Evolutionary conservation across 106 monocot genomes (phyloP), one percentile per base, ranked within the genome.

Genomic region (Dendrobium huoshanense): DNA sequence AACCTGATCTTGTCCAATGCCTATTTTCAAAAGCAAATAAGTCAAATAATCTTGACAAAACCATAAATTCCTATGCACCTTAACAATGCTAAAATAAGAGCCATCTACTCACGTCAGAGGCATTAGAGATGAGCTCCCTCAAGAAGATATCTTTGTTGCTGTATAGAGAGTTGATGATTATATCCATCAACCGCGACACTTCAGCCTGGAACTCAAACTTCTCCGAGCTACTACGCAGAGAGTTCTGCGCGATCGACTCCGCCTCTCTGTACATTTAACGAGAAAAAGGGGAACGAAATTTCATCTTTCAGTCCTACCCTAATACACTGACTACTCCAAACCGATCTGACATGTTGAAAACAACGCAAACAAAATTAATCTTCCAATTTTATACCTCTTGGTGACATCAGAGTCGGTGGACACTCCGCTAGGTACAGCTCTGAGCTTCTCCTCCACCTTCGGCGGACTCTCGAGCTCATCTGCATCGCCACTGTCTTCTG

Each of bases 1-100:
- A 99, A 99, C 81, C 95, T 84, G 76, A 99, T 91, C 86, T 99
- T 99, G 83, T 99, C 99, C 88, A 99, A 86, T 6, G 99, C 99
- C 99, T 99, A 55, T 19, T 59, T 48, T 74, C 18, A 0, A 41
- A 74, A 74, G 49, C 41, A 81, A 81, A 78, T 13, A 73, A 79
- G 17, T 19, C 51, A 37, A 79, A 47, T 44, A 74, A 29, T n/a
- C n/a, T 43, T 19, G 47, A 61, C 61, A 44, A 49, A 43, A 58
- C 27, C 9, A 41, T 19, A 74, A 74, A 20, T 44, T 74, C 43
- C 18, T n/a, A 58, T 16, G 19, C 20, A 9, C 56, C 15, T 6
- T 70, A 37, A 22, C 70, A 2, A 15, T 18, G 8, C 20, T 8
- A 61, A 7, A 44, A 59, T 0, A 42, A 42, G 1, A 76, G 56